Base-by-base conservation (phyloP, 345 rosid genomes). In the Kandelia obovata region DNA sequence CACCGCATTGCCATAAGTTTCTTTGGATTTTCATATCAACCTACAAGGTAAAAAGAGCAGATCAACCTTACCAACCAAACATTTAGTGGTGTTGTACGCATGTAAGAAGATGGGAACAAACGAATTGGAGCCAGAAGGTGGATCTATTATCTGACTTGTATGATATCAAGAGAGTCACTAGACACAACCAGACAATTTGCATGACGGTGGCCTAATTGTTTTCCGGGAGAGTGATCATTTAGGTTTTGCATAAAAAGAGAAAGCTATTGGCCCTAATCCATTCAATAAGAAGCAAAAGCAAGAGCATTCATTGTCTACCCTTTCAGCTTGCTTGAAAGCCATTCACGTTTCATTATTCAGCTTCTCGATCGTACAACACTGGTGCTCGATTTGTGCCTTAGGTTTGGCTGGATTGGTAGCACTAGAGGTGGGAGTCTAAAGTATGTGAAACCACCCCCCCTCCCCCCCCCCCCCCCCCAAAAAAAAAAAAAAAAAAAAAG, bases 171-270 rank as follows among this genome's bases (percentile, higher is more conserved):
- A 25, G n/a, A 37, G 32, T 26, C 53, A 2, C 25, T 6, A 6
- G 34, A 0, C 3, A 43, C 2, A 2, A 46, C 0, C 1, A 23
- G 6, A 16, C 23, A 30, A 20, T n/a, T 61, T 21, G 25, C 21
- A 8, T 1, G 15, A 46, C 17, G 35, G 21, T 19, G 64, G 17
- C 71, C 64, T 43, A 43, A 68, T 68, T 13, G 46, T 60, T 37
- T 57, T 68, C 17, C 37, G 19, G 20, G 23, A 31, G 31, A 30
- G 61, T 61, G 39, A 61, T 66, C 46, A 60, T 52, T 53, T 62
- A 51, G 62, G 59, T 43, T n/a, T 64, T 15, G 76, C 76, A 77
- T 80, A 74, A 25, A 58, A 69, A 68, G 20, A 55, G 35, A 49
- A 59, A 43, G 20, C 52, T 19, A 80, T 73, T 70, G 73, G 69